phyloP scores from a whole-genome alignment of 352 stramenopile species.

The Pythium utonaiense region DNA sequence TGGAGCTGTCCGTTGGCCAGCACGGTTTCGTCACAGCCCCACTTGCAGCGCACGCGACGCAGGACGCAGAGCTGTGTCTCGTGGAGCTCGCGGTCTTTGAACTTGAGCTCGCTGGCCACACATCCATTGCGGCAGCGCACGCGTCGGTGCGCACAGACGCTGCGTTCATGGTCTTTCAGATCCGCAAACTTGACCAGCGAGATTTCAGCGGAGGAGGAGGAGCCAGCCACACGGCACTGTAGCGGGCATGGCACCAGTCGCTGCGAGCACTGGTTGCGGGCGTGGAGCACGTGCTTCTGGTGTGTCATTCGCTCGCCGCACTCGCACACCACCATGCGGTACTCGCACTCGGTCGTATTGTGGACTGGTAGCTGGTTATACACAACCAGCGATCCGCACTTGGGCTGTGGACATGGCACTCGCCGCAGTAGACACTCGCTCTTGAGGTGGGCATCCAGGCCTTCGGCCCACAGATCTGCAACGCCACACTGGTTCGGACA shows the following conservation, averaged over 20 bases:
- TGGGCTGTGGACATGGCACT: slow-evolving; percentile 43
- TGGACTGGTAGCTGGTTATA: slow-evolving; percentile 28
- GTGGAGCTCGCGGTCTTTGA: slow-evolving; percentile 41
- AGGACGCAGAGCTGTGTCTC: slow-evolving; percentile 41
- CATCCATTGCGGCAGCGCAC: slow-evolving; percentile 77
- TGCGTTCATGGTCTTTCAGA: slow-evolving; percentile 44
- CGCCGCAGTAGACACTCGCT: slow-evolving; percentile 37
- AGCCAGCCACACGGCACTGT: slow-evolving; percentile 20
- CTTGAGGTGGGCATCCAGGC: slow-evolving; percentile 31
- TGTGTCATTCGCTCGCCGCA: slow-evolving; percentile 60
- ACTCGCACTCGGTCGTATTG: slow-evolving; percentile 38
- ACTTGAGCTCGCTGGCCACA: slow-evolving; percentile 31
- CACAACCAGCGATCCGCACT: slow-evolving; percentile 34
- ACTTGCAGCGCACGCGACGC: slow-evolving; percentile 54
- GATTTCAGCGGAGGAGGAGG: not conserved
- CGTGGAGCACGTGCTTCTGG: slow-evolving; percentile 48
- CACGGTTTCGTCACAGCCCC: slow-evolving; percentile 50
- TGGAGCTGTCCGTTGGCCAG: slow-evolving; percentile 32
- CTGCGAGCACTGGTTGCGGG: slow-evolving; percentile 34
- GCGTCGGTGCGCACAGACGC: slow-evolving; percentile 38
- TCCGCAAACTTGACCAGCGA: slow-evolving; percentile 32
- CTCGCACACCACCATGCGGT: slow-evolving; percentile 38
- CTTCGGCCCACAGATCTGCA: slow-evolving; percentile 43
- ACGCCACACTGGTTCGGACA: slow-evolving; percentile 31
- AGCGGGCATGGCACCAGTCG: slow-evolving; percentile 54